Evolutionary conservation across 495 filamentous ascomycete genomes (phyloP).

Genomic region (Aspergillus cristatus): DNA sequence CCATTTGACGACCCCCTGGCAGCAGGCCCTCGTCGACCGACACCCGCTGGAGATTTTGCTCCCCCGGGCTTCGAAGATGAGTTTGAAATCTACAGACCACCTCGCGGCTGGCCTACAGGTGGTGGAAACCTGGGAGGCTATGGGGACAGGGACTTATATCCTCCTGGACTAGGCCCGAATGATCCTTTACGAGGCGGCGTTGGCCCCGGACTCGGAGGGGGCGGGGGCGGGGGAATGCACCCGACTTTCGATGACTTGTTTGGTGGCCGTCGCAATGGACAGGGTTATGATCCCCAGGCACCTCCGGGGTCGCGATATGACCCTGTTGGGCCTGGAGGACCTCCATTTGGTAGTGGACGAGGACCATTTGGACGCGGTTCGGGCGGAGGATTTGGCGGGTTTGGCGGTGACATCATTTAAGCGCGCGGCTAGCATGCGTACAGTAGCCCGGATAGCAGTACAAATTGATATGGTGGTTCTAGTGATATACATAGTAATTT

Average conservation of each 20-base stretch:
- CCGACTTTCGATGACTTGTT: constrained; percentile 93
- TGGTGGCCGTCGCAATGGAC: constrained; percentile 45
- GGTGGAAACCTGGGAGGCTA: constrained; percentile 54
- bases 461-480: no score
- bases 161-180: constrained; percentile 72
- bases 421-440: constrained; percentile 7
- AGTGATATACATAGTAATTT: no score
- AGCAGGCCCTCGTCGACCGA: constrained; percentile 49
- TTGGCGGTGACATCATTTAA: constrained; percentile 63
- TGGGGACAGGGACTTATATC: constrained; percentile 81
- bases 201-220: constrained; percentile 41
- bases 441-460: no score
- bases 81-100: constrained; percentile 68
- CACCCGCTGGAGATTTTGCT: constrained; percentile 68
- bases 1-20: constrained; percentile 63
- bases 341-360: constrained; percentile 38
- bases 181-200: constrained; percentile 67
- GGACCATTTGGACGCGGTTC: constrained; percentile 34
- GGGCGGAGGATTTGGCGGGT: constrained; percentile 47
- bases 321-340: constrained; percentile 67
- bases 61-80: constrained; percentile 93
- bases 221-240: constrained; percentile 76
- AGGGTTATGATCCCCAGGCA: constrained; percentile 34
- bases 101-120: constrained; percentile 38
- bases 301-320: constrained; percentile 63